Base-by-base conservation (phyloP, 2,329 filamentous ascomycete genomes). In the Karstenula rhodostoma region DNA sequence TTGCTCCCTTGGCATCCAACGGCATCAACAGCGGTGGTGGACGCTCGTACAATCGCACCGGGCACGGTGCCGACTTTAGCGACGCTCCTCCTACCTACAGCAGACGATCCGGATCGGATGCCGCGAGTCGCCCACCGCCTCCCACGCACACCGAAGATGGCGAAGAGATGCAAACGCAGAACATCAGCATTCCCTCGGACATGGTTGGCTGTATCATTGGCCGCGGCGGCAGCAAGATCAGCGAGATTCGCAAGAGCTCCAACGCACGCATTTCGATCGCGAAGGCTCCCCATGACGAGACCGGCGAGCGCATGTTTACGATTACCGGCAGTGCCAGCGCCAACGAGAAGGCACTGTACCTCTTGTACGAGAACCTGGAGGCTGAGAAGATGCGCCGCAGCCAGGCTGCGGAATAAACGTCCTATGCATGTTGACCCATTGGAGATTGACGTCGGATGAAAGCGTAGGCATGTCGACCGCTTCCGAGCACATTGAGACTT, bases 171-270 rank as follows among this genome's bases (percentile, higher is more conserved):
- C 94, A 97, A 80, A 99, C 95, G 1, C 95, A 99, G 77, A 99
- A 99, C 83, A 99, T 99, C 81, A 97, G 93, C 84, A 99, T 99
- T 73, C 95, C 95, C 27, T 94, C 95, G 50, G 95, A 99, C 83
- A 99, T 99, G 95, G 95, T 99, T 78, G 95, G 95, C 69, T 99
- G 95, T 82, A 99, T 99, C 82, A 99, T 99, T 77, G 95, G 95
- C 68, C 91, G 94, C 67, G 93, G 86, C 57, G 95, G 95, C 67
- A 94, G 87, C 84, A 99, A 99, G 87, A 99, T 99, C 77, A 97
- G 93, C 79, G 95, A 99, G 82, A 99, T 99, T 73, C 91, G 95
- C 79, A 96, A 97, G 85, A 94, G 90, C 64, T 99, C 95, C 57
- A 94, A 94, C 62, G 95, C 95, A 63, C 91, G 94, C 73, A 99